These are phyloP conservation scores for Annulohypoxylon moriforme DNA, from an alignment of 495 filamentous ascomycete species.

Conservation along the genomic window DNA sequence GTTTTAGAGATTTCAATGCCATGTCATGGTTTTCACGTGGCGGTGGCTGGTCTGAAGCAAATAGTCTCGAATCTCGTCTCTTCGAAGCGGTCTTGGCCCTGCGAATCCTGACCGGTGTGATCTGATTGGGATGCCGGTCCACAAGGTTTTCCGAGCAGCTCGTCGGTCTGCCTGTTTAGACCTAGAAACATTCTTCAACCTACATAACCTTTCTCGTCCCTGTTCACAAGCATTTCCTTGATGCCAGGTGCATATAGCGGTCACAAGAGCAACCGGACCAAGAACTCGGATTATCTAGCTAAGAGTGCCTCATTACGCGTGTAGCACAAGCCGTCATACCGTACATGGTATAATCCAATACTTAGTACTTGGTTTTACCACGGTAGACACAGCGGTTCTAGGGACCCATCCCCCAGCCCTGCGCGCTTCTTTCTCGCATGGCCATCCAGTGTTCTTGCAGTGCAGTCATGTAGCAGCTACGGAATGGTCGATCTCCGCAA, in stretches of 20 bases:
- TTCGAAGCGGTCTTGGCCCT: constrained; percentile 29
- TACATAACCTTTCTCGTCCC: constrained; percentile 34
- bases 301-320: constrained; percentile 29
- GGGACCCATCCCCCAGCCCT: constrained; percentile 23
- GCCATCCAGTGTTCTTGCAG: constrained; percentile 5
- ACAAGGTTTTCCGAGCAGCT: constrained; percentile 35
- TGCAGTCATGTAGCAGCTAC: constrained; percentile 16
- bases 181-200: constrained; percentile 29
- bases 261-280: constrained; percentile 25
- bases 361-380: too few species aligned
- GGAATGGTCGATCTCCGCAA: constrained; percentile 29
- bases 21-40: constrained; percentile 42
- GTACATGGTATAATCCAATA: constrained; percentile 21
- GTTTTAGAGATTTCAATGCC: constrained; percentile 5
- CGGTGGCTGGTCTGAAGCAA: constrained; percentile 40
- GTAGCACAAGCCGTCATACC: constrained; percentile 22
- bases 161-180: constrained; percentile 42
- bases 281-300: constrained; percentile 3
- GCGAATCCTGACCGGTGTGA: constrained; percentile 34
- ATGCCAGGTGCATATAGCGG: constrained; percentile 15
- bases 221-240: constrained; percentile 20
- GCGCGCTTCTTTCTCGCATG: constrained; percentile 31
- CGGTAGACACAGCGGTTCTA: constrained; percentile 14
- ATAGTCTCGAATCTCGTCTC: constrained; percentile 37
- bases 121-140: constrained; percentile 26